Percentiles rank a stretch among this genome's conserved stretches.
These are phyloP conservation scores for Suillus clintonianus DNA, from an alignment of 768 basidiomycete genomes.

Conservation along the genomic window DNA sequence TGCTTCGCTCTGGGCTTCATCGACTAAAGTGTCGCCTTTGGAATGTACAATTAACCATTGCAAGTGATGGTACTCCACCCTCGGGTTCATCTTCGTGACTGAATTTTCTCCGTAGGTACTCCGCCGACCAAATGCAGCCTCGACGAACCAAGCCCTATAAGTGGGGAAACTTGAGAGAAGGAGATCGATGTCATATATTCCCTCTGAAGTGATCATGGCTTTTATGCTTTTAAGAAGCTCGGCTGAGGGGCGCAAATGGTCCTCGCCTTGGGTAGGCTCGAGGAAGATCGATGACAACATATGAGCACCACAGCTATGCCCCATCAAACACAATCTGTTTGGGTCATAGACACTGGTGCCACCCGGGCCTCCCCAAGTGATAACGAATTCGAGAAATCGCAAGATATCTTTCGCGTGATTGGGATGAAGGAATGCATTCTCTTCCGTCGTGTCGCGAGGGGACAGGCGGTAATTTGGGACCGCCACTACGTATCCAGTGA, in stretches of 20 bases:
- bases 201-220: conserved; percentile 68
- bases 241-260: conserved; percentile 45
- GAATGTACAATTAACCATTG: conserved; percentile 80
- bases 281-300: conserved; percentile 75
- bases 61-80: conserved; percentile 37
- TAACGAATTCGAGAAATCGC: conserved; percentile 59
- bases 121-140: conserved; percentile 55
- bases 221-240: conserved; percentile 46
- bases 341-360: conserved; percentile 38
- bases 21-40: conserved; percentile 66
- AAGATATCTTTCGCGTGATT: conserved; percentile 69
- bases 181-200: conserved; percentile 74
- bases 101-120: conserved; percentile 53
- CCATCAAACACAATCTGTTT: conserved; percentile 55
- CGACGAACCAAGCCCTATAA: conserved; percentile 75
- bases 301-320: conserved; percentile 84
- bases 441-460: conserved; percentile 37
- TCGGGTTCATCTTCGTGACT: conserved; percentile 41
- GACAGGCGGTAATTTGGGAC: conserved; percentile 83
- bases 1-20: conserved; percentile 57
- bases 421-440: conserved; percentile 58
- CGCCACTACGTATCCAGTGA: conserved; percentile 58
- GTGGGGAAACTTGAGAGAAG: conserved; percentile 63
- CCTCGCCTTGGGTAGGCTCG: conserved; percentile 38
- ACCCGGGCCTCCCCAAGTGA: conserved; percentile 36